Evolutionary conservation across 2,329 filamentous ascomycete genomes (phyloP).

Genomic region (Fusarium graminum): DNA sequence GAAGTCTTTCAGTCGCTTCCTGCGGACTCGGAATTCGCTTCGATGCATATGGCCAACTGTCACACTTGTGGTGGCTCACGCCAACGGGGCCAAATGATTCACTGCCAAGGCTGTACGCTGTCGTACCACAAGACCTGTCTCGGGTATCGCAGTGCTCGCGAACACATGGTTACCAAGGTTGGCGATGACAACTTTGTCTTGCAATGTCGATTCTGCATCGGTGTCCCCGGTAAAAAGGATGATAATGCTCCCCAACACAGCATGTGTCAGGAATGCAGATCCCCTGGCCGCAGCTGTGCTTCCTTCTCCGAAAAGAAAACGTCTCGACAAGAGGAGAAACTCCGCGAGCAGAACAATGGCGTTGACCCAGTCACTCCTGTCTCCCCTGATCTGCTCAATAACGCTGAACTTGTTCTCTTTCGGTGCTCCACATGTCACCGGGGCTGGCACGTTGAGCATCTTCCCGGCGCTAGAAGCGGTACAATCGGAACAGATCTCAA

Average conservation of each 20-base stretch:
- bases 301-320: constrained; percentile 81
- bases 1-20: constrained; percentile 78
- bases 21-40: constrained; percentile 74
- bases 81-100: constrained; percentile 76
- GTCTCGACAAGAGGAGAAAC: constrained; percentile 83
- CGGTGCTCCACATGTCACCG: constrained; percentile 83
- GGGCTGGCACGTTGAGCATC: constrained; percentile 86
- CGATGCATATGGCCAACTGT: constrained; percentile 77
- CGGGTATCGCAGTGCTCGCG: constrained; percentile 76
- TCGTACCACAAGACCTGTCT: constrained; percentile 88
- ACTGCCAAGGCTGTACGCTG: constrained; percentile 90
- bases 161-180: constrained; percentile 93
- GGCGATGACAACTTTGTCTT: constrained; percentile 82
- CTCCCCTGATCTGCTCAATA: constrained; percentile 75
- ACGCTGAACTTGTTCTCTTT: constrained; percentile 81
- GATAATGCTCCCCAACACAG: constrained; percentile 75
- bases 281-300: constrained; percentile 75
- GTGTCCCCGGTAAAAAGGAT: constrained; percentile 76
- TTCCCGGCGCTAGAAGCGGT: constrained; percentile 65
- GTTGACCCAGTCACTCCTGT: constrained; percentile 80
- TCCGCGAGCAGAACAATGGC: constrained; percentile 82
- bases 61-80: constrained; percentile 71
- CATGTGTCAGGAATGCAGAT: constrained; percentile 77
- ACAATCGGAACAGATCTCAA: constrained; percentile 53
- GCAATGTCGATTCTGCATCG: constrained; percentile 89